Evolutionary conservation across 108 stramenopile species (phyloP), one percentile per base, ranked within the genome.

Genomic region (Fistulifera pelliculosa): DNA sequence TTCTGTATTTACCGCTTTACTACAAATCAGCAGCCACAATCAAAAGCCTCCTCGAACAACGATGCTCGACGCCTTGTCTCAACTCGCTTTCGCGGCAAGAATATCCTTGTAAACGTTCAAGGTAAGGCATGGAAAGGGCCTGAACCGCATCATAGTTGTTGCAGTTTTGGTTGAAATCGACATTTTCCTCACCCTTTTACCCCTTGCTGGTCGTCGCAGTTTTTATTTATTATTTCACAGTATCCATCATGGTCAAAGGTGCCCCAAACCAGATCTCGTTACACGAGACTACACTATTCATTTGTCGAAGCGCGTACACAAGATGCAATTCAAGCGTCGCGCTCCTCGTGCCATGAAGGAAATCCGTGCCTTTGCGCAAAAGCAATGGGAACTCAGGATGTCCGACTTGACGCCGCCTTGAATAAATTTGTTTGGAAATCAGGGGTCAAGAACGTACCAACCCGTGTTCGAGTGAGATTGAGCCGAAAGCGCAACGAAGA

Each of bases 271-370:
- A 35, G 93, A 94, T 72, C 71, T 96, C 44, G 82, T 91, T 17
- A 87, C 79, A 59, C 75, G 90, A 60, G 90, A 95, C 70, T 95
- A 95, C 87, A 99, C 99, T 38, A 95, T 99, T 73, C 93, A 98
- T 71, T 91, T 99, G 27, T 85, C 93, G 72, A 99, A 99, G 88
- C 63, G 87, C 35, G 70, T 87, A 47, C 87, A 94, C 83, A 85
- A 77, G 66, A 61, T 79, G 47, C 80, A 95, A 72, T 94, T 96
- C 87, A 98, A 98, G 94, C 80, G 90, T 53, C 87, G 87, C 55
- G 98, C 99, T 51, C 97, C 99, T 18, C 84, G 94, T 50, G 99
- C 97, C 22, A 68, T 99, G 69, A 95, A 96, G 72, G 94, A 93
- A 67, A 93, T 99, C 73, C 83, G 83, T 56, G 75, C 80, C 60